Conservation (phyloP, 2,329 filamentous ascomycete genomes). For the Furcasterigmium furcatum region DNA sequence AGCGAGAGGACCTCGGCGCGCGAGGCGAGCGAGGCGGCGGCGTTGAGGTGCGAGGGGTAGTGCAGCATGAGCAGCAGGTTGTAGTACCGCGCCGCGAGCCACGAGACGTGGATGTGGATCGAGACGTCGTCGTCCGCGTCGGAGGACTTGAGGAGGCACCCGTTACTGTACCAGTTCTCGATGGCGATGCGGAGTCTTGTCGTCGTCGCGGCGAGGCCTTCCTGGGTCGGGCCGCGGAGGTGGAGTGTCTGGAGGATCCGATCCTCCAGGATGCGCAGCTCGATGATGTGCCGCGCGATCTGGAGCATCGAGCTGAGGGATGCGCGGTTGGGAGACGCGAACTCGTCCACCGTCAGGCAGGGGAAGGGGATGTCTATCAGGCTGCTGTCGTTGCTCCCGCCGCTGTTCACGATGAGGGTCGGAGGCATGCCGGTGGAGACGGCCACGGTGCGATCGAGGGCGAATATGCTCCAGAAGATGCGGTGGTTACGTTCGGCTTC, state of each 20-base stretch:
- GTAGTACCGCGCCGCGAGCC: slow-evolving; percentile 39
- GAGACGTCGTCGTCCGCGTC: slow-evolving; percentile 39
- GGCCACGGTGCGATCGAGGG: slow-evolving; percentile 41
- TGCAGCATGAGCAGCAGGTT: slow-evolving; percentile 38
- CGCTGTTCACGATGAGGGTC: slow-evolving; percentile 33
- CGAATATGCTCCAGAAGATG: slow-evolving; percentile 41
- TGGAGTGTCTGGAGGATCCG: slow-evolving; percentile 33
- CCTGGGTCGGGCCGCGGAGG: slow-evolving; percentile 23
- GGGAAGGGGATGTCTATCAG: slow-evolving; percentile 37
- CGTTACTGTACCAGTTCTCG: slow-evolving; percentile 43
- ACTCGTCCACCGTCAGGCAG: slow-evolving; percentile 40
- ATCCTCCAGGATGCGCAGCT: slow-evolving; percentile 38
- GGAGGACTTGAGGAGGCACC: slow-evolving; percentile 37
- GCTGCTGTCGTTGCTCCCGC: no score
- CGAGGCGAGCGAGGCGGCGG: slow-evolving; percentile 22
- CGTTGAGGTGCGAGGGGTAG: slow-evolving; percentile 37
- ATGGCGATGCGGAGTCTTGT: slow-evolving; percentile 33
- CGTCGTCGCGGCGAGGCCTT: slow-evolving; percentile 26
- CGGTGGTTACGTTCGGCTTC: slow-evolving; percentile 31
- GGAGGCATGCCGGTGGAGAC: slow-evolving; percentile 34
- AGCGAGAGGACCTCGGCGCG: slow-evolving; percentile 30
- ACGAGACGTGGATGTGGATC: slow-evolving; percentile 40
- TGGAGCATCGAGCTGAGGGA: slow-evolving; percentile 37
- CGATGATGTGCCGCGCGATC: slow-evolving; percentile 40
- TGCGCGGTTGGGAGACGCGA: slow-evolving; percentile 31